Percentiles rank a stretch among this genome's conserved stretches.
These are phyloP conservation scores for Mimosa pudica DNA, from an alignment of 306 rosid species.

Conservation along the genomic window DNA sequence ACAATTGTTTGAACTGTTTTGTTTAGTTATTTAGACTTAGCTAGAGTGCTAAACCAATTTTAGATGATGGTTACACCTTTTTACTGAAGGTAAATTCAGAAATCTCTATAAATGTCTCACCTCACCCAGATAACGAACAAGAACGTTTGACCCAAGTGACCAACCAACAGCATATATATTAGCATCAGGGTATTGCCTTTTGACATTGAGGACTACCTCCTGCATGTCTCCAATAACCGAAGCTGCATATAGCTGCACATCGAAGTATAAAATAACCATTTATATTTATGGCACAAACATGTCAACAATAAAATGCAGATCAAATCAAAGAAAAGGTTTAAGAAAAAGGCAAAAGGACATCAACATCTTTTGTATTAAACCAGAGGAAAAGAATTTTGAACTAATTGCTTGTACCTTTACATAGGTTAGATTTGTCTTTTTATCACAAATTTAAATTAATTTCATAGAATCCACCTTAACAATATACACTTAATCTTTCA, in stretches of 20 bases:
- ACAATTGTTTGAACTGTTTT: neutral
- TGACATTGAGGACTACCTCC: constrained; percentile 79
- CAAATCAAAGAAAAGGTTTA: neutral
- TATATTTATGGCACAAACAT: too few species aligned
- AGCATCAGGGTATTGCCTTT: constrained; percentile 66
- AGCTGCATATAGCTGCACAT: constrained; percentile 93
- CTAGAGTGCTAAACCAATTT: neutral
- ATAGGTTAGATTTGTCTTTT: too few species aligned
- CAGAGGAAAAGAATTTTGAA: neutral
- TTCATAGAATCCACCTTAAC: too few species aligned
- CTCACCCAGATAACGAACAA: constrained; percentile 90
- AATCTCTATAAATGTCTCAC: constrained; percentile 38
- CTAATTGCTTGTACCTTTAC: too few species aligned
- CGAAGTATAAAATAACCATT: constrained; percentile 17
- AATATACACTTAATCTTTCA: too few species aligned
- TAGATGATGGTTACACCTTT: too few species aligned
- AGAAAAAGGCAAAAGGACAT: neutral
- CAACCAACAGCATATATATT: constrained; percentile 90
- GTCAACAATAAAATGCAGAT: too few species aligned
- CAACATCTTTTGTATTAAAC: neutral
- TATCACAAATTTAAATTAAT: neutral
- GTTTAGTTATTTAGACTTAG: neutral
- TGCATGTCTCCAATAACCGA: constrained; percentile 81
- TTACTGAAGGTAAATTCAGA: too few species aligned
- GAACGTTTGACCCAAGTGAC: constrained; percentile 98